Evolutionary conservation across 2,329 filamentous ascomycete genomes (phyloP).

Genomic region (Arthroderma sp.): DNA sequence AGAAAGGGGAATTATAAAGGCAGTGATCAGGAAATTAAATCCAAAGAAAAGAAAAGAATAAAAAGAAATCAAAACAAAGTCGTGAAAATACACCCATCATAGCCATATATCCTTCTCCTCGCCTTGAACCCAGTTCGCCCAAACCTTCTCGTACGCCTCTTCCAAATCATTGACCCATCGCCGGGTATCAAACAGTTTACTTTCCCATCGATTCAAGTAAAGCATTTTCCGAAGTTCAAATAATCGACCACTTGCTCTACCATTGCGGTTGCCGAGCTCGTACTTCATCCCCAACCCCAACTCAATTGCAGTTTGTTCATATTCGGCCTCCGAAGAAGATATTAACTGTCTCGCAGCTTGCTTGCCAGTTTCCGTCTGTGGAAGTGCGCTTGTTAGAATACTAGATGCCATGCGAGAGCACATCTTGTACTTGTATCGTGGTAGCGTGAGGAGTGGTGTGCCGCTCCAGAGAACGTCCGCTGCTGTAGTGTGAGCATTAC

Average conservation of each 20-base stretch:
- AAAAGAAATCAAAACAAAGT: background rate
- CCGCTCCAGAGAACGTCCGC: conserved; percentile 95
- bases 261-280: conserved; percentile 19
- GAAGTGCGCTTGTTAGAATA: conserved; percentile 79
- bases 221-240: conserved; percentile 68
- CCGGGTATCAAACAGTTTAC: conserved; percentile 78
- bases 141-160: conserved; percentile 74
- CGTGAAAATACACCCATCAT: conserved; percentile 9
- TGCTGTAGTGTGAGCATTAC: conserved; percentile 94
- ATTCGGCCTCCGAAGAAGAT: conserved; percentile 63
- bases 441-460: conserved; percentile 79
- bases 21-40: background rate
- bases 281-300: conserved; percentile 57
- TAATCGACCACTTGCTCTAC: conserved; percentile 50
- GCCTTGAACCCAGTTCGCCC: conserved; percentile 74
- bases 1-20: background rate
- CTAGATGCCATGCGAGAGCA: conserved; percentile 96
- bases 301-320: conserved; percentile 63
- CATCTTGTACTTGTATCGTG: conserved; percentile 95
- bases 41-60: background rate
- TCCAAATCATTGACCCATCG: conserved; percentile 89
- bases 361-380: conserved; percentile 54
- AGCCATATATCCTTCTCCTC: conserved; percentile 91
- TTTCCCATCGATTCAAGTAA: conserved; percentile 73
- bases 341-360: conserved; percentile 64